Conservation (phyloP, 352 stramenopile species). For the Saprolegnia diclina region DNA sequence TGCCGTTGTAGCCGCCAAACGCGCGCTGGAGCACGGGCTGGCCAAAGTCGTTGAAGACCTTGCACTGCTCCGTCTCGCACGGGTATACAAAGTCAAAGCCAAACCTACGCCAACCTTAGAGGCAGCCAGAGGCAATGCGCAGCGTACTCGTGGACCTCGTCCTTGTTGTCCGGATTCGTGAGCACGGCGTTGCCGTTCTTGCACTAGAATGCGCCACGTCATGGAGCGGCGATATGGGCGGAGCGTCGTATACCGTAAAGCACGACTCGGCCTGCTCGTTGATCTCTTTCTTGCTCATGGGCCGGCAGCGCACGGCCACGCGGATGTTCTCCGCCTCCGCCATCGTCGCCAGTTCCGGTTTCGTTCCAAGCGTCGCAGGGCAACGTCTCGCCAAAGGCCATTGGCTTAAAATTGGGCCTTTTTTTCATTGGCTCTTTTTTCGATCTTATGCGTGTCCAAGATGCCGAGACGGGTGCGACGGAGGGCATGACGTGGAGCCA, state of each 20-base stretch:
- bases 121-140: background rate
- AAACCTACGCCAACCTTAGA: conserved; percentile 37
- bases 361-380: background rate
- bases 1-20: conserved; percentile 84
- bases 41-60: conserved; percentile 76
- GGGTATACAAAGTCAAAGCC: conserved; percentile 86
- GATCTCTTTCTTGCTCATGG: conserved; percentile 87
- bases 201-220: conserved; percentile 21
- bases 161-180: conserved; percentile 75
- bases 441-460: conserved; percentile 14
- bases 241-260: conserved; percentile 35
- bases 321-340: conserved; percentile 84
- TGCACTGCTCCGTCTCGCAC: conserved; percentile 61
- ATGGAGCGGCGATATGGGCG: background rate
- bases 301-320: conserved; percentile 87
- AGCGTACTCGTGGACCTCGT: conserved; percentile 53
- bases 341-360: background rate
- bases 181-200: conserved; percentile 71
- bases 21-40: conserved; percentile 69
- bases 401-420: background rate
- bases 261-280: conserved; percentile 65
- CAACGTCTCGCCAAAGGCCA: background rate
- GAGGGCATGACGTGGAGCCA: background rate
- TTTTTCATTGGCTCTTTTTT: conserved; percentile 11
- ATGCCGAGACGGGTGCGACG: conserved; percentile 23